These are phyloP conservation scores for Dionaea muscipula DNA, from an alignment of 179 eudicot species.

Conservation along the genomic window DNA sequence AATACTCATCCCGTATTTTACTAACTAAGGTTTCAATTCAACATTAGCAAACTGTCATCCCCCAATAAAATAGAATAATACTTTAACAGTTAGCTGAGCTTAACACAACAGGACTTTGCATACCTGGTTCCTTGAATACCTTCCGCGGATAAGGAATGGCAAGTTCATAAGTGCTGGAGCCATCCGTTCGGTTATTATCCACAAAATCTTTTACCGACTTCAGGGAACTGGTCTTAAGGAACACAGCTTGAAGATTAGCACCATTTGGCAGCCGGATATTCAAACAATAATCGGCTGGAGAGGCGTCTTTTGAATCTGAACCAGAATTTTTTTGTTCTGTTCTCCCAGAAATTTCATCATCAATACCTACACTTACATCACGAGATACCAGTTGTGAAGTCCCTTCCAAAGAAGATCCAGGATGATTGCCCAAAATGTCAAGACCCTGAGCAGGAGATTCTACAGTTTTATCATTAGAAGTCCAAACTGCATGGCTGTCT, in stretches of 20 bases:
- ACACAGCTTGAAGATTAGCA: constrained; percentile 36
- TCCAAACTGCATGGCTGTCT: not conserved
- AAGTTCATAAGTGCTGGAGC: constrained; percentile 32
- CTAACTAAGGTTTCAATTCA: no score
- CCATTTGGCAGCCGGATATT: constrained; percentile 47
- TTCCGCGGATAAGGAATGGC: constrained; percentile 61
- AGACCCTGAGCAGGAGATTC: not conserved
- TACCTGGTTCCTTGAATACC: constrained; percentile 45
- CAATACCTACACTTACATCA: constrained; percentile 1
- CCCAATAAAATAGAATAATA: no score
- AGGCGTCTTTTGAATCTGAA: constrained; percentile 9
- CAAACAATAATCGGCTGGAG: constrained; percentile 32
- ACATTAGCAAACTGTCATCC: no score
- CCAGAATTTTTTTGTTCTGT: constrained; percentile 15
- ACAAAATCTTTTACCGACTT: constrained; percentile 41
- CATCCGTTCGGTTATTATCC: constrained; percentile 27
- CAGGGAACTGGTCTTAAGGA: constrained; percentile 28
- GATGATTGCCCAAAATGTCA: not conserved
- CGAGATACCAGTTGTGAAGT: not conserved
- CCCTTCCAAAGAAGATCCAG: not conserved
- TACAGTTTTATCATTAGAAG: not conserved
- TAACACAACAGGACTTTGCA: not conserved
- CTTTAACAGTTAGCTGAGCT: not conserved
- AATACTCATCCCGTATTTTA: no score
- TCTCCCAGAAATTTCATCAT: constrained; percentile 9